Conservation (phyloP, 352 stramenopile genomes). For the Globisporangium ultimum region DNA sequence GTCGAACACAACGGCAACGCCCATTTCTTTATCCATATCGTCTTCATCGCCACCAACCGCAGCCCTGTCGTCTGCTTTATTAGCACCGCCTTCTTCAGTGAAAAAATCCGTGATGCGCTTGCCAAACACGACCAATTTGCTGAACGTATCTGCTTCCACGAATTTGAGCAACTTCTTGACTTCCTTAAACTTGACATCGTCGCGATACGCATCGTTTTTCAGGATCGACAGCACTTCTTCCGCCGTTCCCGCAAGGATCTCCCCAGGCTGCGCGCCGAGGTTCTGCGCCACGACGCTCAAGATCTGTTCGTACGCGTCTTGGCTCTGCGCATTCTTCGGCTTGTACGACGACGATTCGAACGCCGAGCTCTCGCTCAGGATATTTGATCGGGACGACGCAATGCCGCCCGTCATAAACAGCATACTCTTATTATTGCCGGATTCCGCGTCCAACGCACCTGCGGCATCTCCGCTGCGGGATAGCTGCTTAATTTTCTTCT, state of each 20-base stretch:
- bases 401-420: slow-evolving; percentile 53
- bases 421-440: slow-evolving; percentile 23
- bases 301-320: slow-evolving; percentile 89
- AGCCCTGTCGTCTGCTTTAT: slow-evolving; percentile 17
- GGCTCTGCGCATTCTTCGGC: slow-evolving; percentile 84
- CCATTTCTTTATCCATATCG: slow-evolving; percentile 96
- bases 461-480: slow-evolving; percentile 19
- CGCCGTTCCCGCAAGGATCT: slow-evolving; percentile 88
- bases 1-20: slow-evolving; percentile 97
- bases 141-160: slow-evolving; percentile 71
- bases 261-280: slow-evolving; percentile 86
- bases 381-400: slow-evolving; percentile 41
- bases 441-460: slow-evolving; percentile 9
- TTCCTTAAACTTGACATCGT: slow-evolving; percentile 83
- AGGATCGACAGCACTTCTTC: slow-evolving; percentile 92
- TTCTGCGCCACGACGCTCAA: slow-evolving; percentile 69
- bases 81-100: slow-evolving; percentile 24
- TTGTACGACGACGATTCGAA: slow-evolving; percentile 84
- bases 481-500: slow-evolving; percentile 68
- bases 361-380: slow-evolving; percentile 66
- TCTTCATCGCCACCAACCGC: slow-evolving; percentile 51
- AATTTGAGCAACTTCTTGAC: slow-evolving; percentile 85
- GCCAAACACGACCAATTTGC: slow-evolving; percentile 77
- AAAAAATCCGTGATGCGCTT: slow-evolving; percentile 90
- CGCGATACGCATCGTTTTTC: slow-evolving; percentile 88